Conservation (phyloP, 129 eudicot genomes). For the Lactuca saligna region DNA sequence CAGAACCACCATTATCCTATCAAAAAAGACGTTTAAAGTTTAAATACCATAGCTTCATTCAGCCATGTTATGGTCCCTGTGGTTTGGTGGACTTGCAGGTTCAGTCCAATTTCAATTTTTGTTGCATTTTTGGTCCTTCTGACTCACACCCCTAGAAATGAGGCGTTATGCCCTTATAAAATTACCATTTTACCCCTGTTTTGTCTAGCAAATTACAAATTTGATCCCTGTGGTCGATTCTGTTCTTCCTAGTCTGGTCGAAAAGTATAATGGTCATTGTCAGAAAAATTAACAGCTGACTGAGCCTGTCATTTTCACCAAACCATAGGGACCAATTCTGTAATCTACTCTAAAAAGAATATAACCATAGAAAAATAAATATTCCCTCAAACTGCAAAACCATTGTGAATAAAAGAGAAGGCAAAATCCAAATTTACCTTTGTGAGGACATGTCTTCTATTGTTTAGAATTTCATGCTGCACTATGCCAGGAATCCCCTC, state of each 20-base stretch:
- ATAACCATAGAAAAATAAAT: background rate
- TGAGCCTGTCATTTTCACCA: background rate
- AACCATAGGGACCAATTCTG: background rate
- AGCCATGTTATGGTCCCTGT: no score
- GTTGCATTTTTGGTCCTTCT: no score
- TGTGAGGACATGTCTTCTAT: constrained; percentile 86
- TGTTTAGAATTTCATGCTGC: constrained; percentile 89
- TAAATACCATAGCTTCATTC: background rate
- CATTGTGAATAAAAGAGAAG: background rate
- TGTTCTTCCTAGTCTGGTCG: no score
- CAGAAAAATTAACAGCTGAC: background rate
- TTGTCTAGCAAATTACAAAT: no score
- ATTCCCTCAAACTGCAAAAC: no score
- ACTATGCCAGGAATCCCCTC: constrained; percentile 85
- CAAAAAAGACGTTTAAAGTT: constrained; percentile 19
- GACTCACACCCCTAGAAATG: no score
- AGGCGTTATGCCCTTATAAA: no score
- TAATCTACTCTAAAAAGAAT: background rate
- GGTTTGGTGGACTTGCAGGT: no score
- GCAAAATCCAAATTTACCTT: constrained; percentile 49
- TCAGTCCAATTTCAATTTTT: no score
- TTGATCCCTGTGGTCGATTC: no score
- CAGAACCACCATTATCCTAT: constrained; percentile 87
- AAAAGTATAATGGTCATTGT: no score
- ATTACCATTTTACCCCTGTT: no score